Base-by-base conservation (phyloP, 306 rosid species). In the Mimosa pudica region DNA sequence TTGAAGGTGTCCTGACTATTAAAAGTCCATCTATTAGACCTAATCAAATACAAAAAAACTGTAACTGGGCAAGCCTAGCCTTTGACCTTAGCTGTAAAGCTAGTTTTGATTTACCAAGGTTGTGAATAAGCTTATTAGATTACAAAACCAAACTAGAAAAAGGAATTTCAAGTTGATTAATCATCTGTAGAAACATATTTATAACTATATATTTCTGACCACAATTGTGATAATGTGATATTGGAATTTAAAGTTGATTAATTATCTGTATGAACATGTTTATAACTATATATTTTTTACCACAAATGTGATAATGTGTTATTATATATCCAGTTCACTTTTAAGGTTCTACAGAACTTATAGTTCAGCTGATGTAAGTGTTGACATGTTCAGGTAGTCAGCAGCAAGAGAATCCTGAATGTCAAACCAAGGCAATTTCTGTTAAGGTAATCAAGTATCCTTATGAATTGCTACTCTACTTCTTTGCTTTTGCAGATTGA, bases 391-490 rank as follows among this genome's bases (percentile, higher is more conserved):
- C 89, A 94, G 98, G 92, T 65, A 66, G 77, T 77, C 87, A 75
- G 88, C 85, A 55, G 74, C 85, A 73, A 35, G 86, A 80, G 81
- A 88, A 48, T 71, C 84, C 89, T 67, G 86, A 80, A 84, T 80
- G 46, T 79, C 92, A 77, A 66, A 84, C 77, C 57, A 74, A 71
- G 66, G 68, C 79, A 38, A 38, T 38, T 38, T 38, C 42, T 75
- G 35, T 92, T 77, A 95, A 95, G 98, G 98, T 95, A 80, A 70
- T 65, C 71, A 74, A 51, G 35, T 78, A 73, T 81, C 46, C 74
- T 71, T 73, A 8, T 57, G 33, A 57, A 32, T 18, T 57, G 7
- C 45, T 77, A 18, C 51, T 66, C 4, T 38, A 24, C 47, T 48
- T 35, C 32, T 54, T 80, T 79, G 60, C 32, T 72, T 51, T 3